Base-by-base conservation (phyloP, 163 green algal genomes). In the Trebouxiophyceae sp. region DNA sequence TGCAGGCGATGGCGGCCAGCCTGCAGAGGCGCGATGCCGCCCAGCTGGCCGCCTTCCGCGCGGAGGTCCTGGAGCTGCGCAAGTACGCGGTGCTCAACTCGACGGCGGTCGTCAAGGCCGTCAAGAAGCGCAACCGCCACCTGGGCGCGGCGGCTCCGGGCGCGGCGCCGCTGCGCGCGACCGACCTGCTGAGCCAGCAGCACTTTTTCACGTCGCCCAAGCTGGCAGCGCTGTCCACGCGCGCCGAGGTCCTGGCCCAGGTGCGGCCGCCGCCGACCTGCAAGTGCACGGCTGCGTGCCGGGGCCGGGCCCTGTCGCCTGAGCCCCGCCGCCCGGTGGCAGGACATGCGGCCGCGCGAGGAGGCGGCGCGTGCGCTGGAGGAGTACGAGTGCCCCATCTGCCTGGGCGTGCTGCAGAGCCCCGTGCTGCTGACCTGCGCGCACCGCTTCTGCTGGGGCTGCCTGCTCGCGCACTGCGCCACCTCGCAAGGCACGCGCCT, bases 401-500 rank as follows among this genome's bases (percentile, higher is more conserved):
- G 90, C 76, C 74, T 95, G 65, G 84, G 87, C 55, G 54, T 85
- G 33, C 80, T 96, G 60, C 83, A 87, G 63, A 84, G 75, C 64
- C 88, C 89, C 0, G 90, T 96, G 50, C 78, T 95, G 30, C 82
- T 96, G 1, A 89, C 84, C 22, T 96, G 90, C 71, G 83, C 83
- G 0, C 90, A 96, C 68, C 73, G 84, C 34, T 95, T 95, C 80
- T 96, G 90, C 81, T 95, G 87, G 87, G 81, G 82, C 55, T 96
- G 90, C 80, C 57, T 94, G 45, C 77, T 96, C 0, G 75, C 81
- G 3, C 79, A 93, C 59, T 79, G 60, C 57, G 60, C 72, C 31
- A 74, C 63, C 54, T 26, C 57, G 20, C 33, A 33, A 3, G 39
- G 39, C 16, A n/a, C n/a, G n/a, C n/a, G n/a, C n/a, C n/a, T n/a